Percentiles rank a stretch among this genome's conserved stretches.
These are phyloP conservation scores for Diatrype stigma DNA, from an alignment of 2,329 filamentous ascomycete species.

Conservation along the genomic window DNA sequence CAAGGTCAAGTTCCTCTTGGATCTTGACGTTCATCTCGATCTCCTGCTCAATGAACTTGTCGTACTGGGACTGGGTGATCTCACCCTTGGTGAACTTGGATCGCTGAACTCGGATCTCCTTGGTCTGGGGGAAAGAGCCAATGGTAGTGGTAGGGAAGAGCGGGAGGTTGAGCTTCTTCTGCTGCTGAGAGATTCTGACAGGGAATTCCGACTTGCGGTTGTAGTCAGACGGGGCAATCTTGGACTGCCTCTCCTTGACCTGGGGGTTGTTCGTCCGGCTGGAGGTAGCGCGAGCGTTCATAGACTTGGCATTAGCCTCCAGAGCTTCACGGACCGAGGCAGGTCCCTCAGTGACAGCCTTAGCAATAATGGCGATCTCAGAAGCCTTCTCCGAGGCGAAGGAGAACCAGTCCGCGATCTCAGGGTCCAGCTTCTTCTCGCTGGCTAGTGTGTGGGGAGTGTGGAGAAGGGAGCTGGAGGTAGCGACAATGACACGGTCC, in stretches of 20 bases:
- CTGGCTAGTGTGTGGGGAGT: constrained; percentile 95
- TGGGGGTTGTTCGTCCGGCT: constrained; percentile 94
- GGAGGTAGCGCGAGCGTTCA: constrained; percentile 86
- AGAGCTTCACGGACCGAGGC: constrained; percentile 82
- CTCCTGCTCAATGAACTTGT: constrained; percentile 99
- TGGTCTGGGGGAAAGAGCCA: constrained; percentile 98
- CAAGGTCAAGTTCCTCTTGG: constrained; percentile 95
- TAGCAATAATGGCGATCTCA: constrained; percentile 90
- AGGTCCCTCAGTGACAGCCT: constrained; percentile 91
- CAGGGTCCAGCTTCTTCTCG: constrained; percentile 95
- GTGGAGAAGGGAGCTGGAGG: constrained; percentile 96
- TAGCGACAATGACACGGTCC: constrained; percentile 94
- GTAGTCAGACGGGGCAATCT: constrained; percentile 80
- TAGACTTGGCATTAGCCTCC: constrained; percentile 94
- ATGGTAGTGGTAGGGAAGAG: constrained; percentile 99
- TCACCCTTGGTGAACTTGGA: constrained; percentile 99
- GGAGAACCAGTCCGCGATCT: constrained; percentile 97
- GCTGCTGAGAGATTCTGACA: constrained; percentile 78
- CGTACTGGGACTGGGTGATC: constrained; percentile 87
- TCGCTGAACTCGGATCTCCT: constrained; percentile 93
- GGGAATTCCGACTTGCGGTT: constrained; percentile 90
- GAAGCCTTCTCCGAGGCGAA: constrained; percentile 93
- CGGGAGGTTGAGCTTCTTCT: constrained; percentile 88
- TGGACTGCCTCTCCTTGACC: constrained; percentile 94
- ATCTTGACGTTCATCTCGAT: constrained; percentile 92